Percentiles rank a stretch among this genome's conserved stretches.
phyloP scores from a whole-genome alignment of 2,329 filamentous ascomycete species.

The Stylonectria norvegica region DNA sequence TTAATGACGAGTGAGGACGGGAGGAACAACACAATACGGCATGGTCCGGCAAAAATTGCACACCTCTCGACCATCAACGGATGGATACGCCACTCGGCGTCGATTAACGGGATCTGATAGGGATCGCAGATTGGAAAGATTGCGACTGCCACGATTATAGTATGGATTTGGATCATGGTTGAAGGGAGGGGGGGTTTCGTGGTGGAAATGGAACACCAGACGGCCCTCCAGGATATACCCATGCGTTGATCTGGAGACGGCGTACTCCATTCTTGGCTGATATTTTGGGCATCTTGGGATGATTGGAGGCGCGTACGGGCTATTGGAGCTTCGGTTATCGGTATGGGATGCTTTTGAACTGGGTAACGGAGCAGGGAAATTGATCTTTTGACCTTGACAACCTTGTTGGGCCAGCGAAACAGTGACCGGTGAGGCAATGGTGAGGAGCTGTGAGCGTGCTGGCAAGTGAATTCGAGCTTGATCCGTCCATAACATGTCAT shows the following conservation, averaged over 20 bases:
- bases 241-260: conserved; percentile 29
- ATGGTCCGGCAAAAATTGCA: conserved; percentile 13
- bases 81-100: conserved; percentile 24
- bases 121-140: conserved; percentile 9
- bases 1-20: conserved; percentile 13
- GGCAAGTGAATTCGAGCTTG: conserved; percentile 1
- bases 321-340: conserved; percentile 11
- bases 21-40: conserved; percentile 8
- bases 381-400: conserved; percentile 23
- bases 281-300: conserved; percentile 9
- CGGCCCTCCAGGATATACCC: conserved; percentile 29
- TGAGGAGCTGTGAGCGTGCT: background rate
- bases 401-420: too few species aligned
- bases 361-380: conserved; percentile 22
- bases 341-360: conserved; percentile 19
- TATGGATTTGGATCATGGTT: conserved; percentile 18
- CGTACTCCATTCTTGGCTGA: conserved; percentile 26
- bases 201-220: conserved; percentile 24
- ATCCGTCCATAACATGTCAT: conserved; percentile 18
- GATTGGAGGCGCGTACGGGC: conserved; percentile 14
- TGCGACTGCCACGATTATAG: conserved; percentile 23
- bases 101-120: conserved; percentile 6
- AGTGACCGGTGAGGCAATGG: background rate
- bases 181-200: conserved; percentile 22
- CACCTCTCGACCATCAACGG: conserved; percentile 11